Evolutionary conservation across 306 rosid genomes (phyloP).

Genomic region (Gillenia trifoliata): DNA sequence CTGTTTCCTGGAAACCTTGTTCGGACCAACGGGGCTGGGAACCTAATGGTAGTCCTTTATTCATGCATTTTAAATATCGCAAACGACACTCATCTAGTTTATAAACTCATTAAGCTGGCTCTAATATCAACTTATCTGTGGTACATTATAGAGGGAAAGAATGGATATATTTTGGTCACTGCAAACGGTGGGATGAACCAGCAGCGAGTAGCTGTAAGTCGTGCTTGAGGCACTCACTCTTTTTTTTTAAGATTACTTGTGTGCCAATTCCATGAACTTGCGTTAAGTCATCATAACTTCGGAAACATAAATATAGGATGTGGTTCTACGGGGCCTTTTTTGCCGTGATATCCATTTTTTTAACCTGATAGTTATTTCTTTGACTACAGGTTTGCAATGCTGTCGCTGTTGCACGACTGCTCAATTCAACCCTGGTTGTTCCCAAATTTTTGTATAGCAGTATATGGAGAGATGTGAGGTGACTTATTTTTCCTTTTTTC

Average conservation of each 20-base stretch:
- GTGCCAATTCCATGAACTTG: conserved; percentile 10
- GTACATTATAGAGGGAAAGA: conserved; percentile 55
- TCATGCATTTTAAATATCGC: conserved; percentile 6
- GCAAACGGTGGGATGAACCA: conserved; percentile 99
- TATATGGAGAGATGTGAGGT: conserved; percentile 96
- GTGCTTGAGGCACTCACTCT: conserved; percentile 15
- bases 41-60: conserved; percentile 50
- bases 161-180: conserved; percentile 84
- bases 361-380: conserved; percentile 11
- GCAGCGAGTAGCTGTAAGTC: conserved; percentile 93
- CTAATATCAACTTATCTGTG: conserved; percentile 28
- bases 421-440: conserved; percentile 77
- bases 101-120: conserved; percentile 3
- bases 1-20: conserved; percentile 91
- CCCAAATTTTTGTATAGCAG: conserved; percentile 90
- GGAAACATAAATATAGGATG: background rate
- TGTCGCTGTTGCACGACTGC: conserved; percentile 71
- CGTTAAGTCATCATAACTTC: background rate
- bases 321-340: background rate
- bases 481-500: conserved; percentile 24
- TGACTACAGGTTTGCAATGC: conserved; percentile 84
- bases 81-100: background rate
- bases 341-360: background rate
- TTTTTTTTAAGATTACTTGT: conserved; percentile 1
- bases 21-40: conserved; percentile 80